Conservation (phyloP, 2,329 filamentous ascomycete genomes). For the Tympanopsis confertula region DNA sequence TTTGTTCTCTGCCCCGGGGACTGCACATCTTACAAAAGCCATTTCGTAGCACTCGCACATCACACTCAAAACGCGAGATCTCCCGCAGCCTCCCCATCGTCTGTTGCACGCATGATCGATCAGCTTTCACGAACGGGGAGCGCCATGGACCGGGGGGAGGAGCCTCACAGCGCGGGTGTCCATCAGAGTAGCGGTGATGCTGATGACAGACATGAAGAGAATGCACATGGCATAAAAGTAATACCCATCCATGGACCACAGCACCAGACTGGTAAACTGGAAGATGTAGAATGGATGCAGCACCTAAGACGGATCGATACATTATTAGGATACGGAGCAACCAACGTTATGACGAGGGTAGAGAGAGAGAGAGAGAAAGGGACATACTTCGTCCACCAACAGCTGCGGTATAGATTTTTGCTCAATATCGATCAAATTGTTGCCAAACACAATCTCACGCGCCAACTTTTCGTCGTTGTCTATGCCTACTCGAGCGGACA, state of each 20-base stretch:
- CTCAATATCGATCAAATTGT: slow-evolving; percentile 83
- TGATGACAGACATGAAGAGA: slow-evolving; percentile 85
- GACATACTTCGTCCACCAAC: slow-evolving; percentile 68
- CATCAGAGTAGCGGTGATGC: slow-evolving; percentile 76
- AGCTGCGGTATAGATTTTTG: slow-evolving; percentile 77
- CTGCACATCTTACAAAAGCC: slow-evolving; percentile 64
- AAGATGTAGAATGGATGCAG: slow-evolving; percentile 98
- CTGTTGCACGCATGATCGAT: slow-evolving; percentile 17
- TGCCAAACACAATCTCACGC: slow-evolving; percentile 77
- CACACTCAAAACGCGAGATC: slow-evolving; percentile 88
- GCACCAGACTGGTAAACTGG: slow-evolving; percentile 81
- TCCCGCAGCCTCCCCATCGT: slow-evolving; percentile 86
- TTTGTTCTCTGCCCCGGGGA: slow-evolving; percentile 3
- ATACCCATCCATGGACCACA: slow-evolving; percentile 94
- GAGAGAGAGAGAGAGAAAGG: slow-evolving; percentile 6
- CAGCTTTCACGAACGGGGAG: background rate
- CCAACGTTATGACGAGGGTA: background rate
- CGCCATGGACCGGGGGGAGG: slow-evolving; percentile 2
- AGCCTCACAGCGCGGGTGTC: slow-evolving; percentile 69
- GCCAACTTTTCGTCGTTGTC: slow-evolving; percentile 79
- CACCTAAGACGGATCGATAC: slow-evolving; percentile 40
- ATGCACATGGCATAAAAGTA: slow-evolving; percentile 97
- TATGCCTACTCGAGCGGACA: slow-evolving; percentile 64
- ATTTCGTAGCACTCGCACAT: slow-evolving; percentile 82
- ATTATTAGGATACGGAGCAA: slow-evolving; percentile 4